Evolutionary conservation across 2,329 filamentous ascomycete species (phyloP).

Genomic region (Nothophoma quercina): DNA sequence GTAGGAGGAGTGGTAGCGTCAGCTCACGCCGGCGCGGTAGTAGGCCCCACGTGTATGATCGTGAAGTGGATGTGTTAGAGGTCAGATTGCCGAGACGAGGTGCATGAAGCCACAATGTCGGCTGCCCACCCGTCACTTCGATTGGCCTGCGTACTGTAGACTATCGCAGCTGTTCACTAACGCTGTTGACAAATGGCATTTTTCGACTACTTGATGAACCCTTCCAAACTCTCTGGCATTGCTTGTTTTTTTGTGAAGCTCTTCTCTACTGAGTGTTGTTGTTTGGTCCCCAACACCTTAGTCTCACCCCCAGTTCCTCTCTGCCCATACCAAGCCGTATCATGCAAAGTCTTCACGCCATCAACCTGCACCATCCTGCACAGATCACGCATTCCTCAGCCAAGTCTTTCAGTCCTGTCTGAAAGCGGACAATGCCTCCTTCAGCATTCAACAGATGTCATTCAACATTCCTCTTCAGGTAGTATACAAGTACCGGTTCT

Average conservation of each 20-base stretch:
- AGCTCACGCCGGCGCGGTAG: conserved; percentile 29
- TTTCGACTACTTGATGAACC: not conserved
- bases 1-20: conserved; percentile 39
- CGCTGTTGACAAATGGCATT: not conserved
- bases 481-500: conserved; percentile 8
- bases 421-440: conserved; percentile 30
- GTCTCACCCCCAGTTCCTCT: not conserved
- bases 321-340: not conserved
- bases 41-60: conserved; percentile 26
- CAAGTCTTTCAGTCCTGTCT: conserved; percentile 12
- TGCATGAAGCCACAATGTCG: conserved; percentile 7
- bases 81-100: conserved; percentile 25
- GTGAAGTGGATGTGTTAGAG: conserved; percentile 37
- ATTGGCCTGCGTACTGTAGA: not conserved
- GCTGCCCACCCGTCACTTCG: not conserved
- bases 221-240: not conserved
- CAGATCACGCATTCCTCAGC: not conserved
- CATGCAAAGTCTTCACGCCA: not conserved
- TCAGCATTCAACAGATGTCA: conserved; percentile 28
- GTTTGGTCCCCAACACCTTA: no score
- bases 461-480: conserved; percentile 21
- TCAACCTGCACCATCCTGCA: not conserved
- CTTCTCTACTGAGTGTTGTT: no score
- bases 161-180: not conserved
- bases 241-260: not conserved